Percentiles rank a stretch among this genome's conserved stretches.
phyloP scores from a whole-genome alignment of 78 protist genomes.

The Pirum gemmata region DNA sequence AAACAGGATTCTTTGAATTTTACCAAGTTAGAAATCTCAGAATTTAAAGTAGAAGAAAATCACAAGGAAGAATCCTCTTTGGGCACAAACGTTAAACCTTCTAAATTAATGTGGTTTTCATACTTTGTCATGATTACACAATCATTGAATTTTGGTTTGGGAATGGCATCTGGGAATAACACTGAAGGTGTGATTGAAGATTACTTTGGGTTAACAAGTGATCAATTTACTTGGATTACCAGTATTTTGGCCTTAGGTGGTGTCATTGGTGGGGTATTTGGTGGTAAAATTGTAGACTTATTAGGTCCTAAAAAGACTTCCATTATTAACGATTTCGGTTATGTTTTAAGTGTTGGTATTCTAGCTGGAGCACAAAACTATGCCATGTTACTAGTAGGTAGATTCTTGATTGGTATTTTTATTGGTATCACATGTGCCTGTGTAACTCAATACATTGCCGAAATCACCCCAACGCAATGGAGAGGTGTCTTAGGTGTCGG shows the following conservation, averaged over 20 bases:
- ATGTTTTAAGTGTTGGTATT: background rate
- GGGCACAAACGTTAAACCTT: too few relatives aligned
- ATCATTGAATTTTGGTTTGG: slow-evolving; percentile 24
- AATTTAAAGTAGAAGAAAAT: too few relatives aligned
- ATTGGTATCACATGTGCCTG: background rate
- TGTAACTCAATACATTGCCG: slow-evolving; percentile 1
- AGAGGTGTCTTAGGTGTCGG: slow-evolving; percentile 33
- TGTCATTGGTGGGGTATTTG: slow-evolving; percentile 28
- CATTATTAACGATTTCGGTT: background rate
- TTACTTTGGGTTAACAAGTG: background rate
- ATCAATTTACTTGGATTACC: slow-evolving; percentile 22
- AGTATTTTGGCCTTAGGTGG: slow-evolving; percentile 36
- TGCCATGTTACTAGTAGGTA: slow-evolving; percentile 25
- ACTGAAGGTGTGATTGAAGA: background rate
- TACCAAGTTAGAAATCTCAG: too few relatives aligned
- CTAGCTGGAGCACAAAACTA: background rate
- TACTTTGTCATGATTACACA: slow-evolving; percentile 12
- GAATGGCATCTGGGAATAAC: background rate
- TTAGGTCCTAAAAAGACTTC: background rate
- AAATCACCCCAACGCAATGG: background rate
- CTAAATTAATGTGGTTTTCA: too few relatives aligned
- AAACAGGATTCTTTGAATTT: too few relatives aligned
- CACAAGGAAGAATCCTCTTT: too few relatives aligned
- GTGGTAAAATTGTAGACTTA: background rate
- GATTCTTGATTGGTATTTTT: slow-evolving; percentile 2